Conservation (phyloP, 139 green algal species). For the Chlorella sp. region DNA sequence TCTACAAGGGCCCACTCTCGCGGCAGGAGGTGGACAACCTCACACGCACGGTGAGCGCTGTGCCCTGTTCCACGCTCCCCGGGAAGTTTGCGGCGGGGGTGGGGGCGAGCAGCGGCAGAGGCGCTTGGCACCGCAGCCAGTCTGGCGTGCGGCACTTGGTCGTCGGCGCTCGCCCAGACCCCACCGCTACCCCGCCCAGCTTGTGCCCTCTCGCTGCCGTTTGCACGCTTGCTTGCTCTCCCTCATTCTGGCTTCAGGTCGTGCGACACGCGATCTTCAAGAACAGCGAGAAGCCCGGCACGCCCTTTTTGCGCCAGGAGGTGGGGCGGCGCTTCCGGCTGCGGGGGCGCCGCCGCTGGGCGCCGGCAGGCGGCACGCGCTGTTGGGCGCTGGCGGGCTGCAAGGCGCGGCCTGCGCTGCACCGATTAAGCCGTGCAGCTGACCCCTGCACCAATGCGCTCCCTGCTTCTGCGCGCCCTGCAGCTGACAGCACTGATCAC, state of each 20-base stretch:
- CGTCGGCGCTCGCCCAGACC: not conserved
- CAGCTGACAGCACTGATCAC: not conserved
- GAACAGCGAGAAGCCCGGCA: slow-evolving; percentile 28
- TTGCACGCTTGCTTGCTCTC: not conserved
- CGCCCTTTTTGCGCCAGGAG: slow-evolving; percentile 9
- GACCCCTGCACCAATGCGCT: not conserved
- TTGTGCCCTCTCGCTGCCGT: not conserved
- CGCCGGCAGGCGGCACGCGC: not conserved
- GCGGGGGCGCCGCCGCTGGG: not conserved
- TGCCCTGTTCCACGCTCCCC: too few species aligned
- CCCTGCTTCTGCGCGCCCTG: not conserved
- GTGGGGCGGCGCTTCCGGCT: not conserved
- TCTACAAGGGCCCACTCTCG: too few species aligned
- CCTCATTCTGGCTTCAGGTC: slow-evolving; percentile 1
- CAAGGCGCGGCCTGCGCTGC: not conserved
- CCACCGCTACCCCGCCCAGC: not conserved
- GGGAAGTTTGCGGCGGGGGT: not conserved
- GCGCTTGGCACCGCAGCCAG: not conserved
- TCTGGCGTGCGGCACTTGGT: not conserved
- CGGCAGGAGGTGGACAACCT: too few species aligned
- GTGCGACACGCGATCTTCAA: slow-evolving; percentile 35
- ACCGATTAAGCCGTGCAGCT: not conserved
- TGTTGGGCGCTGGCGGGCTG: not conserved
- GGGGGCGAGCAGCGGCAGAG: not conserved
- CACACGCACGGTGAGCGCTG: too few species aligned